Evolutionary conservation across 2,329 filamentous ascomycete species (phyloP), one percentile per base, ranked within the genome.

Genomic region (Emergomyces pasteurianus): DNA sequence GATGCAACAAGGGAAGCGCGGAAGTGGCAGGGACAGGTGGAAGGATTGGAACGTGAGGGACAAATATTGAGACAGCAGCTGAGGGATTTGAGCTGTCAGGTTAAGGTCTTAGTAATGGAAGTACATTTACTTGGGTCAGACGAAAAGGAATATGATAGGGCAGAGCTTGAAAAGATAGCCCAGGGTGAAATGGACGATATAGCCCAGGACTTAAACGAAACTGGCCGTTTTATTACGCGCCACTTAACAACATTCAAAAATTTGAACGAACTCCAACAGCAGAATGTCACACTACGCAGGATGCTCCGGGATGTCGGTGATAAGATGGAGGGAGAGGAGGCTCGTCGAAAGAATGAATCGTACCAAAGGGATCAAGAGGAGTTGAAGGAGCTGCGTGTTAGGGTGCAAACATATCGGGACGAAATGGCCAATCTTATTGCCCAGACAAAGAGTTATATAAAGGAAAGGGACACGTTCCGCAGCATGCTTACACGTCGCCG

Each of bases 401-500:
- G 90, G 65, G 81, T 95, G 28, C 82, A 87, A 65, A 85, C 88
- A 73, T 92, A 86, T 73, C 86, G 90, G 62, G 92, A 96, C 65
- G 91, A 96, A 71, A 84, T 95, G 58, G 84, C 87, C 66, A 88
- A 88, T 14, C 86, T 96, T 65, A 85, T 88, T 50, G 85, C 88
- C 36, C 89, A 92, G 61, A 89, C 91, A 65, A 90, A 96, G 77
- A 95, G 90, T 72, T 96, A 95, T 73, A 90, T 94, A 71, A 90
- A 91, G 68, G 94, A 99, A 76, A 87, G 94, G 64, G 92, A 99
- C 71, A 96, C 96, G 84, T 97, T 96, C 86, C 86, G 92, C 26
- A 90, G 92, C 58, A 92, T 97, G 79, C 83, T 96, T 36, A 89
- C 92, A 66, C 89, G 94, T 64, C 82, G 85, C 61, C 84, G 85